phyloP scores from a whole-genome alignment of 192 early-diverging fungal genomes.

The Backusella psychrophila region DNA sequence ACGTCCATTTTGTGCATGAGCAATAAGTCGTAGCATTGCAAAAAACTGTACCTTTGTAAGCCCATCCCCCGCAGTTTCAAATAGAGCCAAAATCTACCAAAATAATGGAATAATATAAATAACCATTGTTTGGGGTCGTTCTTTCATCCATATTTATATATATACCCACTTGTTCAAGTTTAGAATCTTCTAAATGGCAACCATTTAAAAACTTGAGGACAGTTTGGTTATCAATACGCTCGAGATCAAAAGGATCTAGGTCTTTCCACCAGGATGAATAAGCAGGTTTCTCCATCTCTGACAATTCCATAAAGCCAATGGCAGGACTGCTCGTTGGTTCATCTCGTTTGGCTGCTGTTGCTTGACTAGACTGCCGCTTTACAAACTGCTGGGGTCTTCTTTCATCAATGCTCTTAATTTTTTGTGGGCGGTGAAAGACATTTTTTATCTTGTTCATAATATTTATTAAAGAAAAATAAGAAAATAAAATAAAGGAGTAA shows the following conservation, averaged over 20 bases:
- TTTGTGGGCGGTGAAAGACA: constrained; percentile 14
- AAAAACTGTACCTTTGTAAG: constrained; percentile 23
- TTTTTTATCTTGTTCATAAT: constrained; percentile 19
- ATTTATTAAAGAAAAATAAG: background rate
- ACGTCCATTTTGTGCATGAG: constrained; percentile 28
- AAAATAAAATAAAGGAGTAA: constrained; percentile 1
- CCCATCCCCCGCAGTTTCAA: constrained; percentile 18
- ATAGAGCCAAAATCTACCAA: constrained; percentile 24
- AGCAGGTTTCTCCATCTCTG: background rate
- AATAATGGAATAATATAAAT: background rate
- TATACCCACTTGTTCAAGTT: constrained; percentile 17
- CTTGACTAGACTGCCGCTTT: background rate
- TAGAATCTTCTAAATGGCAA: constrained; percentile 12
- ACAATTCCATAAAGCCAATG: background rate
- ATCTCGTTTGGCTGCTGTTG: background rate
- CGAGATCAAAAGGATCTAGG: constrained; percentile 20
- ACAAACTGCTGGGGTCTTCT: constrained; percentile 25
- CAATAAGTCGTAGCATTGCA: constrained; percentile 29
- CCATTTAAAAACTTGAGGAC: constrained; percentile 19
- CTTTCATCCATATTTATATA: background rate
- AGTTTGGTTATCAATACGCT: constrained; percentile 10
- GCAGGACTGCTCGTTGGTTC: background rate
- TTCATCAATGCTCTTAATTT: constrained; percentile 14
- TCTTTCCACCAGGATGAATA: constrained; percentile 26
- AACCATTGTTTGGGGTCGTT: background rate